Base-by-base conservation (phyloP, 192 early-diverging fungal species). In the Coemansia sp. region DNA sequence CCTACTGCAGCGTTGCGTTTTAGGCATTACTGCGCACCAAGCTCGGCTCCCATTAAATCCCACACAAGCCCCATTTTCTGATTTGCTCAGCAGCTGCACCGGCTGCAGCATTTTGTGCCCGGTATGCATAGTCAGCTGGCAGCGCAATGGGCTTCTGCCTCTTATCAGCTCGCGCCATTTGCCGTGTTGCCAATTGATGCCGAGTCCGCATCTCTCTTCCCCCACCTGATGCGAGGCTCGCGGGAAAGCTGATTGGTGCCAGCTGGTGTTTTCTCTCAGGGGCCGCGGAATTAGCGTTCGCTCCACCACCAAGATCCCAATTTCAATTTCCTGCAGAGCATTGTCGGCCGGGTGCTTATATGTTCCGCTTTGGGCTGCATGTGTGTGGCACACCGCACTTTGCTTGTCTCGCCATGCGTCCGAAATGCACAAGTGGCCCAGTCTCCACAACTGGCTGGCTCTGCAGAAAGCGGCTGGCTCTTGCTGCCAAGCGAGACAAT, bases 291-390 rank as follows among this genome's bases (percentile, higher is more conserved):
- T 31, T 56, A 31, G 53, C 53, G 14, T 16, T 56, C 26, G 14
- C 33, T 56, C 26, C 53, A 31, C 18, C 53, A 56, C 28, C 51
- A 53, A 31, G 51, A 53, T 34, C 26, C 53, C 16, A 56, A 56
- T 34, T 56, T 56, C 16, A 56, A 56, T 34, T 56, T 56, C 53
- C 33, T 34, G 26, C 53, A 31, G 28, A 33, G 53, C 23, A 56
- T 56, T 56, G 53, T 56, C 33, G 9, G 31, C 53, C 18, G 53
- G 28, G 53, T 16, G 33, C 53, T 18, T 11, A 18, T 56, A 16
- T 34, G 53, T 56, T 33, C 53, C 53, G 53, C 26, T 56, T 56
- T n/a, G 53, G 53, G 53, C 53, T 56, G 53, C 18, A 34, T 34
- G 53, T n/a, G 31, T 56, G 53, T 56, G 53, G 53, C 53, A 56